Evolutionary conservation across 1,139 yeast genomes (phyloP).

Genomic region (Suhomyces coccinellae): DNA sequence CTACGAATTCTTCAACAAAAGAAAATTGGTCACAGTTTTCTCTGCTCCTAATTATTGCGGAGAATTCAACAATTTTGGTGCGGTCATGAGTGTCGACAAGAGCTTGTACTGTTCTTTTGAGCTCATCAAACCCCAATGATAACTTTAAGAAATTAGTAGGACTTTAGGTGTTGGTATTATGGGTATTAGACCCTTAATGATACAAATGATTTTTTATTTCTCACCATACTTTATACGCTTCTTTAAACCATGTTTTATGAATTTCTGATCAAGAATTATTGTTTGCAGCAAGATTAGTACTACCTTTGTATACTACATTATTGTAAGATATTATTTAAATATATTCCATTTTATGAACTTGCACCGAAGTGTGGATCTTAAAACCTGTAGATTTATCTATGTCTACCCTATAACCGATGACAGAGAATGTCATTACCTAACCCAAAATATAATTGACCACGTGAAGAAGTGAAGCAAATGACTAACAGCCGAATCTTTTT

Average conservation of each 20-base stretch:
- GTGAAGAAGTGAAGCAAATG: neutral
- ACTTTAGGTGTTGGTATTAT: constrained; percentile 6
- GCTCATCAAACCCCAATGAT: constrained; percentile 61
- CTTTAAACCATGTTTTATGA: constrained; percentile 2
- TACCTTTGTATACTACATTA: no score
- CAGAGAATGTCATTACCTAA: neutral
- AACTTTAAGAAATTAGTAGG: constrained; percentile 1
- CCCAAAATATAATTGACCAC: neutral
- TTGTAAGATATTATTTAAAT: no score
- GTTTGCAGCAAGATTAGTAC: no score
- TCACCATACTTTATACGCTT: constrained; percentile 1
- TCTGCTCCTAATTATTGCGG: constrained; percentile 93
- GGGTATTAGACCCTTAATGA: constrained; percentile 6
- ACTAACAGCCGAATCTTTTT: constrained; percentile 15
- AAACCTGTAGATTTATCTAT: constrained; percentile 1
- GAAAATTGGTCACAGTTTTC: constrained; percentile 78
- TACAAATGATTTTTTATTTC: constrained; percentile 12
- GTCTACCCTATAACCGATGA: constrained; percentile 4
- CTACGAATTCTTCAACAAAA: constrained; percentile 77
- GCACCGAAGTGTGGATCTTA: neutral
- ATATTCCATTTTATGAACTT: no score
- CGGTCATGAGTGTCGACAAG: constrained; percentile 81
- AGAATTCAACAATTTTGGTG: constrained; percentile 88
- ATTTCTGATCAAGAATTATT: neutral
- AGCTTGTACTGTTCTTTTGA: constrained; percentile 81